Conservation (phyloP, 192 early-diverging fungal genomes). For the Allomyces macrogynus region DNA sequence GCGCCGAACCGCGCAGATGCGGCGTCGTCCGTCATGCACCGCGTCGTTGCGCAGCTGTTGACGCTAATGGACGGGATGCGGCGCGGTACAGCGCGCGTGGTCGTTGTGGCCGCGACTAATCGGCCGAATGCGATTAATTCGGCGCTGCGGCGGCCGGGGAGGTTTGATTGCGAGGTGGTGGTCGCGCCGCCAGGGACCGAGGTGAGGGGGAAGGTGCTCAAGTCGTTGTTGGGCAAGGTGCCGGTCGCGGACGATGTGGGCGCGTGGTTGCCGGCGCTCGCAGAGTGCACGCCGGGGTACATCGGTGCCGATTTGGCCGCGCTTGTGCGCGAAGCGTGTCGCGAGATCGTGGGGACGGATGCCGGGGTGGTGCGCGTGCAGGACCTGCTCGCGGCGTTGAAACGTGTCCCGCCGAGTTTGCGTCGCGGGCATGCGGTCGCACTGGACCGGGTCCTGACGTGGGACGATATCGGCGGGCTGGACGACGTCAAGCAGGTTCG, state of each 20-base stretch:
- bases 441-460: slow-evolving; percentile 29
- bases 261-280: slow-evolving; percentile 19
- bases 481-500: slow-evolving; percentile 54
- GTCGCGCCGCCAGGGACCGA: slow-evolving; percentile 52
- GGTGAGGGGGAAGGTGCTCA: slow-evolving; percentile 41
- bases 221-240: slow-evolving; percentile 30
- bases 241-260: slow-evolving; percentile 27
- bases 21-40: slow-evolving; percentile 33
- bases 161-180: slow-evolving; percentile 67
- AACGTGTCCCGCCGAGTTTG: slow-evolving; percentile 43
- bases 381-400: slow-evolving; percentile 47
- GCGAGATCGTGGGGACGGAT: slow-evolving; percentile 17
- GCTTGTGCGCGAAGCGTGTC: slow-evolving; percentile 53
- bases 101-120: slow-evolving; percentile 78
- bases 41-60: slow-evolving; percentile 73
- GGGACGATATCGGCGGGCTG: slow-evolving; percentile 80
- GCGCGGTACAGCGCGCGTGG: slow-evolving; percentile 29
- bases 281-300: slow-evolving; percentile 62
- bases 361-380: slow-evolving; percentile 17
- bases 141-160: slow-evolving; percentile 59
- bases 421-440: slow-evolving; percentile 44
- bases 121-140: slow-evolving; percentile 68
- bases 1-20: slow-evolving; percentile 13
- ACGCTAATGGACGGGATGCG: slow-evolving; percentile 73
- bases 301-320: slow-evolving; percentile 83